Percentiles rank a stretch among this genome's conserved stretches.
Conservation (phyloP, 768 basidiomycete genomes). For the Lepiota brunneoincarnata region DNA sequence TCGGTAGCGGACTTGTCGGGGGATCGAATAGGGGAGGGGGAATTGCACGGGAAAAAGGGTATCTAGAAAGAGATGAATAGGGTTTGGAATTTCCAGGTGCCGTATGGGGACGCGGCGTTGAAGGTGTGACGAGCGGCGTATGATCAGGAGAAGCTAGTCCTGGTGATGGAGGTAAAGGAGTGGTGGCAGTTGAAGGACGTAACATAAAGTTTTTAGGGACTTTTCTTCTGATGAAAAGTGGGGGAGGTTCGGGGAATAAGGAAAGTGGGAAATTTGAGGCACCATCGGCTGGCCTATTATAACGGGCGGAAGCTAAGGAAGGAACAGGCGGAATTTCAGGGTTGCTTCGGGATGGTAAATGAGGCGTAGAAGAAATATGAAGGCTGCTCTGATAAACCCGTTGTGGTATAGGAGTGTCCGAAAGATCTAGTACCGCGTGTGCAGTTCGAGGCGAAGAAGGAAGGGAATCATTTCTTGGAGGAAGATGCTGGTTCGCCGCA, state of each 20-base stretch:
- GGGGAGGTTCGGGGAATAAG: constrained; percentile 37
- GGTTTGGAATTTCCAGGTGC: constrained; percentile 11
- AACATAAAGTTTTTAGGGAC: constrained; percentile 39
- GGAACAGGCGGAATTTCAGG: constrained; percentile 5
- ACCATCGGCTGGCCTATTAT: constrained; percentile 3
- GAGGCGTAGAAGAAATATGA: constrained; percentile 12
- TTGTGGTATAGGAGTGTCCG: background rate
- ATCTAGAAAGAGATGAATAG: constrained; percentile 14
- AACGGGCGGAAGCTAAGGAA: background rate
- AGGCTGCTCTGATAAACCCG: constrained; percentile 1
- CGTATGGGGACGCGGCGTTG: constrained; percentile 23
- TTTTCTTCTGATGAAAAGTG: constrained; percentile 33
- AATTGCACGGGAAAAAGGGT: constrained; percentile 20
- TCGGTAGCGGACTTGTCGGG: constrained; percentile 36
- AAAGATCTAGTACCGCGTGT: constrained; percentile 1
- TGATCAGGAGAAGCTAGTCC: constrained; percentile 38
- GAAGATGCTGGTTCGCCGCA: constrained; percentile 1
- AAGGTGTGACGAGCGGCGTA: constrained; percentile 42
- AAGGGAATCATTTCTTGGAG: background rate
- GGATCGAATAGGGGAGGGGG: constrained; percentile 32
- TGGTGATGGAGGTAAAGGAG: constrained; percentile 27
- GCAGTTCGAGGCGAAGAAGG: background rate
- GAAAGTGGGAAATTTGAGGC: constrained; percentile 22
- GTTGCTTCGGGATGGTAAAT: constrained; percentile 11
- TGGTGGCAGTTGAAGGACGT: constrained; percentile 18